Evolutionary conservation across 495 filamentous ascomycete species (phyloP), one percentile per base, ranked within the genome.

Genomic region (Tirmania nivea): DNA sequence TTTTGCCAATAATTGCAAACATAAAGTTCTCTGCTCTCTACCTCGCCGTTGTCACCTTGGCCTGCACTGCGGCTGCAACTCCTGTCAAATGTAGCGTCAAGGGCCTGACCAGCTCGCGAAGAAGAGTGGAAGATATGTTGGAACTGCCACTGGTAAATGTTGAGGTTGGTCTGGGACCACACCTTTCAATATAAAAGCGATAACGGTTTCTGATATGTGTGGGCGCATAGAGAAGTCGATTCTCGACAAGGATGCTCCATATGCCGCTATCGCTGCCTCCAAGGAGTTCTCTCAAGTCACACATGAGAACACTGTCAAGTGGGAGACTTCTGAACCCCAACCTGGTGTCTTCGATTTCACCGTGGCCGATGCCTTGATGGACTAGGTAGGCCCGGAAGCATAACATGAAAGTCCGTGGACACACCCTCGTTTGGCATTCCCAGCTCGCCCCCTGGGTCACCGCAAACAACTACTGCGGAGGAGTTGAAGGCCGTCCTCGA

Each of bases 361-460:
- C 16, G 59, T 60, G 0, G 76, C 73, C 14, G 74, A 78, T 54
- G 67, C 66, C 52, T 66, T 78, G 57, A 66, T 71, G 17, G 59
- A 69, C 51, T 60, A 74, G 34, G 75, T 60, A 74, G 34, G 75
- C 78, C 3, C 63, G 68, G 56, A 56, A 51, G n/a, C 76, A 78
- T 54, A 45, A 45, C 39, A 73, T 80, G 64, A 60, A 69, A 17
- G 57, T 80, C 42, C 62, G 76, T 34, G 79, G 76, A 54, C 76
- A 81, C 60, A 77, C 71, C 9, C 65, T 80, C n/a, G 72, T 78
- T 5, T 83, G 75, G 78, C 65, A 80, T 62, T 69, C 64, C 39
- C 77, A 83, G 56, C 63, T 81, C 8, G 75, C 79, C 10, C 10
- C 17, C 12, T 34, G 19, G 48, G 10, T 35, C 11, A 55, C 10